phyloP scores from a whole-genome alignment of 1,284 basidiomycete genomes.

The Ceratobasidium sp. region DNA sequence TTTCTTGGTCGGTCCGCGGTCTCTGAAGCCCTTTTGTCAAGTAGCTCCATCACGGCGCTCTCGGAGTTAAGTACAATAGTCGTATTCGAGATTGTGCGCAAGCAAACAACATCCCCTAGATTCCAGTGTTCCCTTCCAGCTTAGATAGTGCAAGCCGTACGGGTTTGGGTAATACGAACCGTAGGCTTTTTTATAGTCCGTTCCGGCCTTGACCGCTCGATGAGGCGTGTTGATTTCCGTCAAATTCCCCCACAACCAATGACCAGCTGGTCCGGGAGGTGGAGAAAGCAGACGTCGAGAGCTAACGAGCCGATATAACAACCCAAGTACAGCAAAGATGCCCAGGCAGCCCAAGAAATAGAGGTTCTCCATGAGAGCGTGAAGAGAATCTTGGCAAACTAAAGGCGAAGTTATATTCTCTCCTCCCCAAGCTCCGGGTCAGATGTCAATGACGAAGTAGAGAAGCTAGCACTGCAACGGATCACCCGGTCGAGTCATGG shows the following conservation, averaged over 20 bases:
- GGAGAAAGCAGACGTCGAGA: not conserved
- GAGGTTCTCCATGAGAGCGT: no score
- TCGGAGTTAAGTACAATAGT: constrained; percentile 23
- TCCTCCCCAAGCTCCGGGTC: no score
- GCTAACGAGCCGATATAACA: no score
- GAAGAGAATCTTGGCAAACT: no score
- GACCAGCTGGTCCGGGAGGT: constrained; percentile 27
- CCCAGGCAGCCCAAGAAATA: no score
- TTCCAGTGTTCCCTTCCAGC: not conserved
- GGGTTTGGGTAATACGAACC: not conserved
- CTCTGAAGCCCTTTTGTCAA: constrained; percentile 30
- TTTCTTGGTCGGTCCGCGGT: constrained; percentile 33
- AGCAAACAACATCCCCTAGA: constrained; percentile 24
- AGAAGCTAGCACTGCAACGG: no score
- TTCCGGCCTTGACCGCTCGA: constrained; percentile 25
- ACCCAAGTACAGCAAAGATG: no score
- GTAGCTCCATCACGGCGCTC: not conserved
- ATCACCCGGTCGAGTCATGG: no score
- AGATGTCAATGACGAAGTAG: no score
- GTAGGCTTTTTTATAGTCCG: constrained; percentile 16
- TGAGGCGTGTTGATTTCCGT: constrained; percentile 30
- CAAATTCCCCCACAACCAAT: constrained; percentile 36
- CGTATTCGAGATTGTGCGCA: constrained; percentile 10
- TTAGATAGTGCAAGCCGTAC: not conserved
- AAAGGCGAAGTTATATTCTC: no score